phyloP scores from a whole-genome alignment of 495 filamentous ascomycete species.

The Podospora tetraspora region DNA sequence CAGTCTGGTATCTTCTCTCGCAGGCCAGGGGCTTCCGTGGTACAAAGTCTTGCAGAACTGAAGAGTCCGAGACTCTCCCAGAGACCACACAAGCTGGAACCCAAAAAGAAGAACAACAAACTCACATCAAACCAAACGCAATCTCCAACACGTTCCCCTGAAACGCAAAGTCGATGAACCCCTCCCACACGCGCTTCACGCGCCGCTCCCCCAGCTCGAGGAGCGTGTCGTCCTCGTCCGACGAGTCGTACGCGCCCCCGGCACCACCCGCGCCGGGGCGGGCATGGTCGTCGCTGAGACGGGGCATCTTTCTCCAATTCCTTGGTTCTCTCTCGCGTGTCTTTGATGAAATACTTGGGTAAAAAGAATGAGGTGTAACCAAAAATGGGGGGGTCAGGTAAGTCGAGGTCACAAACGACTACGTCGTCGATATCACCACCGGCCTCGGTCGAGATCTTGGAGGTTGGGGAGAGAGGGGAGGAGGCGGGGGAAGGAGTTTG shows the following conservation, averaged over 20 bases:
- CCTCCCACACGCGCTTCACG: slow-evolving; percentile 46
- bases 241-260: slow-evolving; percentile 7
- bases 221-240: slow-evolving; percentile 28
- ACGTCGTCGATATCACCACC: neutral
- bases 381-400: neutral
- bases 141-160: slow-evolving; percentile 73
- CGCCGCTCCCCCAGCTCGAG: slow-evolving; percentile 31
- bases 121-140: slow-evolving; percentile 68
- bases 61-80: too few species aligned
- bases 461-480: neutral
- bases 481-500: neutral
- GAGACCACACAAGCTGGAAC: too few species aligned
- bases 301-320: slow-evolving; percentile 11
- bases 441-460: neutral
- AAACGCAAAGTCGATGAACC: slow-evolving; percentile 66
- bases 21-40: too few species aligned
- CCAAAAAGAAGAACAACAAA: neutral
- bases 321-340: neutral
- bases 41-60: too few species aligned
- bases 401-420: neutral
- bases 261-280: slow-evolving; percentile 26
- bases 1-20: neutral
- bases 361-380: neutral
- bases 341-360: neutral
- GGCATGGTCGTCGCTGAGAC: neutral